Evolutionary conservation across 176 grass and related monocot genomes (phyloP).

Genomic region (Carex littledalei): DNA sequence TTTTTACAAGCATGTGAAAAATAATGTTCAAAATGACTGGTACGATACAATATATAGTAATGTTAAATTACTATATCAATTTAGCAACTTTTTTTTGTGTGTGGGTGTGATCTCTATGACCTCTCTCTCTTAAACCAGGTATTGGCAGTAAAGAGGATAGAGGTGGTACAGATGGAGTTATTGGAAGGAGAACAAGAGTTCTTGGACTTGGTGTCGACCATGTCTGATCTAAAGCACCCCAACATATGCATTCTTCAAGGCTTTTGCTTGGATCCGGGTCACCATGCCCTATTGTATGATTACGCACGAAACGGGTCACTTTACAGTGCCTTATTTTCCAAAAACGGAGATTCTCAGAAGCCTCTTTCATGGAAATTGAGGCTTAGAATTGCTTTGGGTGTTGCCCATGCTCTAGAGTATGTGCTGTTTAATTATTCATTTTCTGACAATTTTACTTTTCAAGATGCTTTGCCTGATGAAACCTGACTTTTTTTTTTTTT

Average conservation of each 20-base stretch:
- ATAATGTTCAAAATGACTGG: neutral
- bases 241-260: conserved; percentile 68
- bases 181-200: conserved; percentile 85
- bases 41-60: neutral
- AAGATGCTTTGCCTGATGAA: conserved; percentile 9
- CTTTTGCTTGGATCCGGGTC: conserved; percentile 78
- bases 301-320: conserved; percentile 80
- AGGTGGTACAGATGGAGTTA: conserved; percentile 64
- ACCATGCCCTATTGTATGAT: conserved; percentile 63
- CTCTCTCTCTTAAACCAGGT: conserved; percentile 31
- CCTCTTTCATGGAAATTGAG: conserved; percentile 89
- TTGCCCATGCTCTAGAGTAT: conserved; percentile 91
- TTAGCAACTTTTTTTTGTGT: no score
- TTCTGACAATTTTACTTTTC: neutral
- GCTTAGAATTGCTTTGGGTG: conserved; percentile 81
- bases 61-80: no score
- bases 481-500: neutral
- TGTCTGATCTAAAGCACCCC: conserved; percentile 69
- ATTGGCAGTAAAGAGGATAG: conserved; percentile 86
- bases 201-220: conserved; percentile 69
- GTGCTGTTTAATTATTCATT: conserved; percentile 21
- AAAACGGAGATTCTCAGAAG: conserved; percentile 41
- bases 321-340: conserved; percentile 64
- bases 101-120: conserved; percentile 3
- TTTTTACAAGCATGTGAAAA: neutral